These are phyloP conservation scores for Ophiostoma pallidulum DNA, from an alignment of 2,329 filamentous ascomycete genomes.

Conservation along the genomic window DNA sequence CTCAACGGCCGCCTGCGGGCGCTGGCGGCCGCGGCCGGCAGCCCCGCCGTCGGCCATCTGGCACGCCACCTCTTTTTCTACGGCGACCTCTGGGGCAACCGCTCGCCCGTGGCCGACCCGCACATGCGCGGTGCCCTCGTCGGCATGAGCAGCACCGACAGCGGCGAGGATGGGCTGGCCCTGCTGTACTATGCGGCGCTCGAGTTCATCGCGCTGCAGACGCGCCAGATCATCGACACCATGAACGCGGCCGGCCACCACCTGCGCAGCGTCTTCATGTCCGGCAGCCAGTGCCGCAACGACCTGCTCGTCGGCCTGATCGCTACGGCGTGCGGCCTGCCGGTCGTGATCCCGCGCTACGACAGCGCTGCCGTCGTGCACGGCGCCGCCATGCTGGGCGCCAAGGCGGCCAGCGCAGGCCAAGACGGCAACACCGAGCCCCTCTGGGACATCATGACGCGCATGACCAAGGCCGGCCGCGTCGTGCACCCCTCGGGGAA, in stretches of 20 bases:
- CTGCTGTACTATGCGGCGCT: conserved; percentile 92
- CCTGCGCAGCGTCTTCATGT: conserved; percentile 96
- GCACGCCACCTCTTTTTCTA: conserved; percentile 98
- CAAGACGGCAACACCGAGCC: conserved; percentile 70
- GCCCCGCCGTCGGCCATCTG: conserved; percentile 74
- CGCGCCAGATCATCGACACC: conserved; percentile 83
- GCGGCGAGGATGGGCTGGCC: conserved; percentile 73
- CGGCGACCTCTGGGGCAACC: conserved; percentile 93
- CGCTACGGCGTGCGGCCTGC: conserved; percentile 83
- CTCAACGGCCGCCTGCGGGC: conserved; percentile 79
- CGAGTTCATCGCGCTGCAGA: conserved; percentile 97
- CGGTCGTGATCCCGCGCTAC: conserved; percentile 86
- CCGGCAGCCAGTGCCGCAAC: conserved; percentile 95
- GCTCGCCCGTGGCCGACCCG: conserved; percentile 84
- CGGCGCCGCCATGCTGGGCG: conserved; percentile 96
- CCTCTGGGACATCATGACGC: conserved; percentile 94
- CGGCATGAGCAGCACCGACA: conserved; percentile 70
- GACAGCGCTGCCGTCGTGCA: conserved; percentile 94
- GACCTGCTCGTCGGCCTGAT: conserved; percentile 83
- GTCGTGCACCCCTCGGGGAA: conserved; percentile 68
- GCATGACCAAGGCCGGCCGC: conserved; percentile 89
- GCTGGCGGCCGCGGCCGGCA: conserved; percentile 57
- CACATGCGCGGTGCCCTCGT: conserved; percentile 88
- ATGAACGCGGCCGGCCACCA: conserved; percentile 88
- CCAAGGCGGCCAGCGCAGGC: conserved; percentile 85